Evolutionary conservation across 1,284 basidiomycete genomes (phyloP).

Genomic region (Pyrrhoderma noxium): DNA sequence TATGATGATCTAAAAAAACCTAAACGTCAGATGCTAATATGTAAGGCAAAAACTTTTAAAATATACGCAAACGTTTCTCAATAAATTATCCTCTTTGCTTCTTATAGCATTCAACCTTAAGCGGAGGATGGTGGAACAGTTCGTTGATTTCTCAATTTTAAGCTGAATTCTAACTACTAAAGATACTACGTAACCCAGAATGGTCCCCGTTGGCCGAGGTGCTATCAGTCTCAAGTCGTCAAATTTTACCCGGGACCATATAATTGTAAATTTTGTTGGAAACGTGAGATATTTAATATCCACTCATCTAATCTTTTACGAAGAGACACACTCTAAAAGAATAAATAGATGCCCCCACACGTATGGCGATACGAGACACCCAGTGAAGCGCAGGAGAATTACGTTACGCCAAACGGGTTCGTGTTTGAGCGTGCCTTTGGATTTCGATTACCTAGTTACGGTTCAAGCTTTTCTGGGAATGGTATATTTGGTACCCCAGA

Average conservation of each 20-base stretch:
- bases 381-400: constrained; percentile 2
- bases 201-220: constrained; percentile 12
- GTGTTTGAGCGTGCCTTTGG: constrained; percentile 8
- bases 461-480: constrained; percentile 3
- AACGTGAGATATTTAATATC: background rate
- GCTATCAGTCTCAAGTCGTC: constrained; percentile 5
- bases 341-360: constrained; percentile 16
- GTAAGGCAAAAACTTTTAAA: too few species aligned
- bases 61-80: too few species aligned
- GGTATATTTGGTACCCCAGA: constrained; percentile 12
- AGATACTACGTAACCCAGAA: too few species aligned
- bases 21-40: constrained; percentile 6
- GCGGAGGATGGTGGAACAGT: constrained; percentile 9
- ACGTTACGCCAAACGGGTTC: constrained; percentile 5
- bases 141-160: too few species aligned
- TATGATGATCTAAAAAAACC: constrained; percentile 4
- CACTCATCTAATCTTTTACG: too few species aligned
- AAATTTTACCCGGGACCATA: background rate
- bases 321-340: too few species aligned
- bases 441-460: constrained; percentile 10
- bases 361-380: constrained; percentile 8
- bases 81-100: too few species aligned
- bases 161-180: too few species aligned
- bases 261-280: constrained; percentile 13
- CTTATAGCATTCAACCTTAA: constrained; percentile 9